Evolutionary conservation across 2,329 filamentous ascomycete species (phyloP), one percentile per base, ranked within the genome.

Genomic region (Sporothrix dimorphospora): DNA sequence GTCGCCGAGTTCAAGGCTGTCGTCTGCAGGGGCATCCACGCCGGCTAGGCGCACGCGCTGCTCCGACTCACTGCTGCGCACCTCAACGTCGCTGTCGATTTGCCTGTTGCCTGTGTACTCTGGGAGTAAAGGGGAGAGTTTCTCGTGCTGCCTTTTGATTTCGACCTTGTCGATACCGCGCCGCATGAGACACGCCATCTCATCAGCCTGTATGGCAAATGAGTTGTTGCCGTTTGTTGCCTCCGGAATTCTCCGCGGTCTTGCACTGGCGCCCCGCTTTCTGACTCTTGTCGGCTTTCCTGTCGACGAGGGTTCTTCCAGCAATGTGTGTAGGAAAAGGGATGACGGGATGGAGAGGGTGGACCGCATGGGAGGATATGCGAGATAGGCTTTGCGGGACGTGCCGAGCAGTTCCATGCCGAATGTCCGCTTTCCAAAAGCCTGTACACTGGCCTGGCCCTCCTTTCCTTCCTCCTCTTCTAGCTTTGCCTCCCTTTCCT

Each of bases 291-390:
- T 61, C 8, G 49, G 63, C 34, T 51, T 27, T 14, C 4, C 14
- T 4, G 57, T 1, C 19, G 45, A 19, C 21, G 76, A 71, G 14
- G 75, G 59, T 3, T 71, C 67, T 2, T 80, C 77, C 1, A 78
- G 72, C 0, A 78, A 76, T 57, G 85, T 83, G 76, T 88, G 81
- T 42, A 89, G 74, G 0, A 89, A 77, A 11, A 89, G 77, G 0
- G 83, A 80, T 51, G 83, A 78, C 2, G 87, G 87, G 4, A 89
- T 82, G 73, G 81, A 83, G 16, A 88, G 81, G 1, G 80, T 83
- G 0, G 85, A 87, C 3, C 77, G 72, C 2, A 80, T 77, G 0
- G 87, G 84, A 0, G 87, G 87, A 72, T 86, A 89, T 24, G 80
- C 67, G 9, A 88, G 78, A 53, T 81, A 80, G 4, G 82, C 82